phyloP scores from a whole-genome alignment of 1,139 yeast species.

The Saccharomyces hybrid region DNA sequence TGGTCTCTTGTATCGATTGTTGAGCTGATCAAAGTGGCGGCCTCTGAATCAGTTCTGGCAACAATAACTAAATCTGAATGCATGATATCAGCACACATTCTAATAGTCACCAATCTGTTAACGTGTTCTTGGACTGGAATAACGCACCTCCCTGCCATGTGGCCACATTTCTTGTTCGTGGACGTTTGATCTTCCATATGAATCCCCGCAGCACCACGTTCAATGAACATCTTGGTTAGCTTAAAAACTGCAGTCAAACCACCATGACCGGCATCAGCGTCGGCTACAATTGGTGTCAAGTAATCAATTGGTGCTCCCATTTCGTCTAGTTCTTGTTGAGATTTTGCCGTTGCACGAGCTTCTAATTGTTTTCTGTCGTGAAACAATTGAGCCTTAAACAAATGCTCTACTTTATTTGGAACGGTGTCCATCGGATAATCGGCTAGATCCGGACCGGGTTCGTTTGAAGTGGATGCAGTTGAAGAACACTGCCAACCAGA shows the following conservation, averaged over 20 bases:
- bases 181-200: slow-evolving; percentile 99
- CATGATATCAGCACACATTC: slow-evolving; percentile 93
- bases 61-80: slow-evolving; percentile 80
- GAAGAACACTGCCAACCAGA: slow-evolving; percentile 99
- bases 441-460: slow-evolving; percentile 96
- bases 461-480: slow-evolving; percentile 93
- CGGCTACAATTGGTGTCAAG: slow-evolving; percentile 91
- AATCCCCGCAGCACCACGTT: slow-evolving; percentile 98
- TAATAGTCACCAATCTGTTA: slow-evolving; percentile 84
- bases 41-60: slow-evolving; percentile 96
- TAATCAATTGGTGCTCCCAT: slow-evolving; percentile 55
- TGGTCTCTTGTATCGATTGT: slow-evolving; percentile 94
- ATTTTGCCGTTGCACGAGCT: slow-evolving; percentile 68
- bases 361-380: slow-evolving; percentile 96
- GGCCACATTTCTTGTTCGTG: slow-evolving; percentile 96
- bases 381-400: slow-evolving; percentile 94
- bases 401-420: slow-evolving; percentile 95
- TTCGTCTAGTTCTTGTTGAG: slow-evolving; percentile 37
- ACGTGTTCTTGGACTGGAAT: slow-evolving; percentile 97
- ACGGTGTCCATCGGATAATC: slow-evolving; percentile 98
- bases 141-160: slow-evolving; percentile 95
- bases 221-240: slow-evolving; percentile 91
- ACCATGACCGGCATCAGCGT: slow-evolving; percentile 98
- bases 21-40: slow-evolving; percentile 89
- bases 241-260: slow-evolving; percentile 94